A percentile compares a stretch with the other conserved stretches of the same genome.
These are phyloP conservation scores for Pseudohyphozyma bogoriensis DNA, from an alignment of 768 basidiomycete genomes.

Conservation along the genomic window DNA sequence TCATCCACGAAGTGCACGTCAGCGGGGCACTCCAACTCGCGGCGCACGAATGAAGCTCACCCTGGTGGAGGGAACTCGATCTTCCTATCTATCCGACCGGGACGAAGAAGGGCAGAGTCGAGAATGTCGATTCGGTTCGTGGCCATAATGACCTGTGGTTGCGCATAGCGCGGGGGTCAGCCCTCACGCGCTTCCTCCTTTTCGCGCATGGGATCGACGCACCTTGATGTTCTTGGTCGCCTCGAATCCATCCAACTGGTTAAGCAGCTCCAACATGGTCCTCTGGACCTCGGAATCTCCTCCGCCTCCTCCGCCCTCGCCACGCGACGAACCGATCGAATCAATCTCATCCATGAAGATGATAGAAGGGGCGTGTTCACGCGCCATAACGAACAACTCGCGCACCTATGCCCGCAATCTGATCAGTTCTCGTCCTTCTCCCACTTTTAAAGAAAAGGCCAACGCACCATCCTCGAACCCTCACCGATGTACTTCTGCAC, in stretches of 20 bases:
- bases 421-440: background rate
- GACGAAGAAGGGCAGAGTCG: conserved; percentile 81
- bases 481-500: conserved; percentile 99
- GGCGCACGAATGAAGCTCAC: background rate
- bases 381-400: conserved; percentile 94
- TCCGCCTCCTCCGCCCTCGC: conserved; percentile 58
- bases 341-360: conserved; percentile 99
- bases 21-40: background rate
- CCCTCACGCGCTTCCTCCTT: background rate
- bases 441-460: no score
- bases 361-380: conserved; percentile 94
- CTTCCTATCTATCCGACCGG: conserved; percentile 91
- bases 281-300: conserved; percentile 83
- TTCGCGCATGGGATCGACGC: conserved; percentile 3
- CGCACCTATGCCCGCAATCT: conserved; percentile 38
- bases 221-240: conserved; percentile 70
- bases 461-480: conserved; percentile 76
- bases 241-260: conserved; percentile 82
- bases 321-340: conserved; percentile 85
- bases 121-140: conserved; percentile 98
- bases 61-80: conserved; percentile 98
- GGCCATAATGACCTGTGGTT: conserved; percentile 67
- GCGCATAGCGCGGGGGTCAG: background rate
- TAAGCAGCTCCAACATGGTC: conserved; percentile 80
- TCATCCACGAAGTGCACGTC: background rate